Evolutionary conservation across 2,329 filamentous ascomycete genomes (phyloP).

Genomic region (Trichoderma breve): DNA sequence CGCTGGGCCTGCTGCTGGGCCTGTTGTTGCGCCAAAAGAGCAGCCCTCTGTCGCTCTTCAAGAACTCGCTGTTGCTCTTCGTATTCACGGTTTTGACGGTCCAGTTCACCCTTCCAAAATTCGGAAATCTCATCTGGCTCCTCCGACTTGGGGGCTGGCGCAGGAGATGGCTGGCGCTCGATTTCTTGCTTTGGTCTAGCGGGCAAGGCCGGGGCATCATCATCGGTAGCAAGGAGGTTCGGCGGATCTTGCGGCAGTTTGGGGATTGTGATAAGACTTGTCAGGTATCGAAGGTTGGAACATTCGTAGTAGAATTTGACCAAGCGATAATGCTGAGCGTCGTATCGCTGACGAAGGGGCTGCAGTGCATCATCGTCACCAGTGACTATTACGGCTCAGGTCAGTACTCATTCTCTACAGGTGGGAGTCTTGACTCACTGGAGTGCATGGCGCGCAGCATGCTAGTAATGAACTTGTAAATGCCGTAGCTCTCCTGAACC

Average conservation of each 20-base stretch:
- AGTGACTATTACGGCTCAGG: slow-evolving; percentile 56
- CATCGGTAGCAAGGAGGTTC: slow-evolving; percentile 81
- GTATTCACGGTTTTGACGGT: slow-evolving; percentile 88
- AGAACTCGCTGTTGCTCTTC: slow-evolving; percentile 89
- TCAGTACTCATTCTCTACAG: slow-evolving; percentile 23
- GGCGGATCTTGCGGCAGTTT: slow-evolving; percentile 94
- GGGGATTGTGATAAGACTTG: slow-evolving; percentile 91
- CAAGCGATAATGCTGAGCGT: slow-evolving; percentile 93
- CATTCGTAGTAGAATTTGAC: slow-evolving; percentile 99
- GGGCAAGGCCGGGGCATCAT: slow-evolving; percentile 78
- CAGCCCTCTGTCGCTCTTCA: slow-evolving; percentile 80
- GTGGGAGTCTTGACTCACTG: slow-evolving; percentile 52
- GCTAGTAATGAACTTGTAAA: slow-evolving; percentile 99
- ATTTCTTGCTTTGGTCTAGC: slow-evolving; percentile 75
- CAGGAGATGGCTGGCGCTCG: slow-evolving; percentile 66
- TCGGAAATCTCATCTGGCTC: slow-evolving; percentile 95
- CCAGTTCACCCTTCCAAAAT: slow-evolving; percentile 94
- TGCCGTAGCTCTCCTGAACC: slow-evolving; percentile 97
- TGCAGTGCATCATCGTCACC: slow-evolving; percentile 91
- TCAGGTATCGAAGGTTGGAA: slow-evolving; percentile 94
- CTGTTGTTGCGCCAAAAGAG: slow-evolving; percentile 77
- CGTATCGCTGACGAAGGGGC: slow-evolving; percentile 82
- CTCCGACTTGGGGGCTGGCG: slow-evolving; percentile 60
- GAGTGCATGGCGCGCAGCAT: slow-evolving; percentile 98
- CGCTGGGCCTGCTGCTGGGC: slow-evolving; percentile 80